phyloP scores from a whole-genome alignment of 495 filamentous ascomycete species.

The Trichoderma gamsii region DNA sequence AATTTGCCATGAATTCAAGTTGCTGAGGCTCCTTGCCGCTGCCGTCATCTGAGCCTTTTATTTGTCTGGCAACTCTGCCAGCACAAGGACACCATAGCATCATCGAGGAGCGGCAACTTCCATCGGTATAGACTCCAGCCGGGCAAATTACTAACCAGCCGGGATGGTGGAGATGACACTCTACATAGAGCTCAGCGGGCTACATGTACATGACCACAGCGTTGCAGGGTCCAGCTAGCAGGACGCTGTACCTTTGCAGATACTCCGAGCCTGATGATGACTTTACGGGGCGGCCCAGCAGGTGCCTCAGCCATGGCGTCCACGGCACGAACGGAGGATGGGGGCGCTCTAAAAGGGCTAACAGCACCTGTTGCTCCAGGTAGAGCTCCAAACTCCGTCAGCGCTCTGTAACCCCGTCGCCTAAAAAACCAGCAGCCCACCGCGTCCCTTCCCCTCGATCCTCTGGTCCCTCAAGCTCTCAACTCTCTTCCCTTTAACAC shows the following conservation, averaged over 20 bases:
- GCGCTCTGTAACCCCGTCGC: constrained; percentile 8
- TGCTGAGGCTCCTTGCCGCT: too few species aligned
- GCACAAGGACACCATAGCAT: neutral
- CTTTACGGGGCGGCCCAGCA: neutral
- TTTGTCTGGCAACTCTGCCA: neutral
- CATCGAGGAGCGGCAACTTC: neutral
- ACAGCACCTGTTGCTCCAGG: neutral
- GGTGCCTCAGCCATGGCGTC: neutral
- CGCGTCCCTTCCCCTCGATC: constrained; percentile 5
- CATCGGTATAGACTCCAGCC: neutral
- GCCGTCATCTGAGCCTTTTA: neutral
- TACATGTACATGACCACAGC: neutral
- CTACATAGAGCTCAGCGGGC: neutral
- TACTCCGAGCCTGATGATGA: constrained; percentile 1
- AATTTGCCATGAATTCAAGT: too few species aligned
- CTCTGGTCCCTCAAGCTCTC: constrained; percentile 5
- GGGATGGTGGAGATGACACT: neutral
- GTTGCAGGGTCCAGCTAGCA: neutral
- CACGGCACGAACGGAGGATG: neutral
- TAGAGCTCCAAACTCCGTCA: constrained; percentile 11
- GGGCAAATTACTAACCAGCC: constrained; percentile 6
- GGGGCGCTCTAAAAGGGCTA: constrained; percentile 8
- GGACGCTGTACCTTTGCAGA: neutral
- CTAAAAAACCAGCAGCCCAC: constrained; percentile 10
- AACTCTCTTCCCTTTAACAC: neutral